Percentiles rank a stretch among this genome's conserved stretches.
phyloP scores from a whole-genome alignment of 768 basidiomycete genomes.

The Cyathus striatus region DNA sequence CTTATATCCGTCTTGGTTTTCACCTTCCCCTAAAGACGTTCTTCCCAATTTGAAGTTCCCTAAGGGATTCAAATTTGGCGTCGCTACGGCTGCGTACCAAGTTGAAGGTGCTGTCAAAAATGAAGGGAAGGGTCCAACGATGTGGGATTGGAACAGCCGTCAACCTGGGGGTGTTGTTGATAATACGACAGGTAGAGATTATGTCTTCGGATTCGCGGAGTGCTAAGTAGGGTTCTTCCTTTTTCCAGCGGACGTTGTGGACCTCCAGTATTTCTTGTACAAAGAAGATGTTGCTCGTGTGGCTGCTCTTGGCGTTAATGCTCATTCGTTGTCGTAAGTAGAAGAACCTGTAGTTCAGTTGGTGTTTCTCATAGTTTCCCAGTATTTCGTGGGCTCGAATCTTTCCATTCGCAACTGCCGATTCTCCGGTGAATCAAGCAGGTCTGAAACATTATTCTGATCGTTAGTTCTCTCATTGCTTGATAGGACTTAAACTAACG shows the following conservation, averaged over 20 bases:
- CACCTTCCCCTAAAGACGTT: conserved; percentile 36
- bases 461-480: conserved; percentile 15
- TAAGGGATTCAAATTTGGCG: conserved; percentile 43
- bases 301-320: conserved; percentile 45
- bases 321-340: conserved; percentile 46
- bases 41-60: conserved; percentile 41
- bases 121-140: conserved; percentile 42
- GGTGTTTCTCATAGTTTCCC: neutral
- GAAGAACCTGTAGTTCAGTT: neutral
- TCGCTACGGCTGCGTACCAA: conserved; percentile 48
- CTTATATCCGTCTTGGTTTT: conserved; percentile 41
- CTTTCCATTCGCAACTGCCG: conserved; percentile 42
- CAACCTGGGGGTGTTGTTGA: conserved; percentile 36
- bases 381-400: conserved; percentile 50
- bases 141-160: conserved; percentile 47
- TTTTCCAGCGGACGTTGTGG: conserved; percentile 36
- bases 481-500: neutral
- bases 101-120: conserved; percentile 48
- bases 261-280: conserved; percentile 47
- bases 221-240: neutral
- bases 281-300: conserved; percentile 47
- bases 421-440: conserved; percentile 44
- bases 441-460: conserved; percentile 42
- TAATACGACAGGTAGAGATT: conserved; percentile 38
- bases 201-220: neutral